phyloP scores from a whole-genome alignment of 1,284 basidiomycete species.

The Meira miltonrushii region DNA sequence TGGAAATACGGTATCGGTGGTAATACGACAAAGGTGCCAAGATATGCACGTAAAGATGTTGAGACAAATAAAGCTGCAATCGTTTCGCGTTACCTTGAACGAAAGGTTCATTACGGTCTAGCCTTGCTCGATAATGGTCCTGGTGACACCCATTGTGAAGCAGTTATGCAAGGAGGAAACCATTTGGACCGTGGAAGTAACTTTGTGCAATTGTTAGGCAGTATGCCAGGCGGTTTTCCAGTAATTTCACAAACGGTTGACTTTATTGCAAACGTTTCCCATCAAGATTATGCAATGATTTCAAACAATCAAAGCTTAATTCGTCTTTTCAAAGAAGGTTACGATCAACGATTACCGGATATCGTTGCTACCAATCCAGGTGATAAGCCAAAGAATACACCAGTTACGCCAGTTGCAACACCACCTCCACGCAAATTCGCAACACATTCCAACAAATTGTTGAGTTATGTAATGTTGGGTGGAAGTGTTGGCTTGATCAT shows the following conservation, averaged over 20 bases:
- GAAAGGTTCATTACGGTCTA: slow-evolving; percentile 39
- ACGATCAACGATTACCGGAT: slow-evolving; percentile 19
- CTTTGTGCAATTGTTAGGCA: slow-evolving; percentile 21
- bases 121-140: slow-evolving; percentile 44
- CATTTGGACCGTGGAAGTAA: slow-evolving; percentile 37
- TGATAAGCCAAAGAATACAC: slow-evolving; percentile 20
- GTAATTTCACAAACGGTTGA: slow-evolving; percentile 29
- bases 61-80: slow-evolving; percentile 21
- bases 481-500: slow-evolving; percentile 28
- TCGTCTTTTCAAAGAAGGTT: slow-evolving; percentile 28
- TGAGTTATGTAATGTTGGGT: slow-evolving; percentile 36
- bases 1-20: slow-evolving; percentile 37
- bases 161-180: slow-evolving; percentile 35
- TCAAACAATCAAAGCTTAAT: slow-evolving; percentile 28
- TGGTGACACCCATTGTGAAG: slow-evolving; percentile 41
- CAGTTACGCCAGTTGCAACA: slow-evolving; percentile 4
- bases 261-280: slow-evolving; percentile 39
- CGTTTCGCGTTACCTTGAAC: slow-evolving; percentile 22
- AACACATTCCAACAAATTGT: slow-evolving; percentile 39
- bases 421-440: slow-evolving; percentile 27
- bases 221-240: slow-evolving; percentile 20
- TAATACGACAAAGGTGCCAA: slow-evolving; percentile 21
- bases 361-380: slow-evolving; percentile 32
- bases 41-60: slow-evolving; percentile 33
- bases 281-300: slow-evolving; percentile 47